Conservation (phyloP, 2,329 filamentous ascomycete genomes). For the Intubia oerlemansii region DNA sequence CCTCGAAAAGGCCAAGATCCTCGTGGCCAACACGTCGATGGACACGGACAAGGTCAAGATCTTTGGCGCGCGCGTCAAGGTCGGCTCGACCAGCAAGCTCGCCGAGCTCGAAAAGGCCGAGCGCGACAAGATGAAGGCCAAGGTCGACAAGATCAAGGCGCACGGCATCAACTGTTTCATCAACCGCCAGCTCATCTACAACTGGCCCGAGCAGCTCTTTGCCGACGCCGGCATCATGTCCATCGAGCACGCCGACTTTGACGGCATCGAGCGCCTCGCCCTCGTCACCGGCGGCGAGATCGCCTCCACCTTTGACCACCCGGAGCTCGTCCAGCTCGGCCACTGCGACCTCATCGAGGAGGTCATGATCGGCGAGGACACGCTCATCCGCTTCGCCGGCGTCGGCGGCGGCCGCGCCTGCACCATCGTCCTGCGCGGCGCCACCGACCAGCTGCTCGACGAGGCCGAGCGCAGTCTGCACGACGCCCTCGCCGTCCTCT, state of each 20-base stretch:
- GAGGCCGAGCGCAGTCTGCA: slow-evolving; percentile 92
- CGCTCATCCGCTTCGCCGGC: slow-evolving; percentile 89
- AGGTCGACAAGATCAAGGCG: slow-evolving; percentile 96
- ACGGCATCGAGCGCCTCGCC: slow-evolving; percentile 86
- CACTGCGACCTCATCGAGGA: slow-evolving; percentile 93
- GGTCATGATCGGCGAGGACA: slow-evolving; percentile 95
- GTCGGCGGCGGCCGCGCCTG: slow-evolving; percentile 86
- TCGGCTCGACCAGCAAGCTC: slow-evolving; percentile 85
- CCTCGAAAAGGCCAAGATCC: slow-evolving; percentile 92
- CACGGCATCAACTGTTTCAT: slow-evolving; percentile 99
- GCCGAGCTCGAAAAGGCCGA: slow-evolving; percentile 98
- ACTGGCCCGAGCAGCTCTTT: slow-evolving; percentile 98
- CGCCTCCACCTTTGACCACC: slow-evolving; percentile 92
- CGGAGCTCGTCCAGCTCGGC: slow-evolving; percentile 88
- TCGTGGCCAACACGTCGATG: slow-evolving; percentile 97
- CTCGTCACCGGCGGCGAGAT: slow-evolving; percentile 96
- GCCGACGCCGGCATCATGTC: slow-evolving; percentile 95
- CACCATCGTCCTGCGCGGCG: slow-evolving; percentile 88
- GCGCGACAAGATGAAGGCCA: slow-evolving; percentile 97
- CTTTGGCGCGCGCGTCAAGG: slow-evolving; percentile 91
- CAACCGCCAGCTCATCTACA: slow-evolving; percentile 98
- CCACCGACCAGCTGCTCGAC: slow-evolving; percentile 89
- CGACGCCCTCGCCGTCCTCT: slow-evolving; percentile 87
- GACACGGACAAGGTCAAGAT: slow-evolving; percentile 99
- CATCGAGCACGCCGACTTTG: slow-evolving; percentile 97